Evolutionary conservation across 2,329 filamentous ascomycete species (phyloP).

Genomic region (Trichoderma arundinaceum): DNA sequence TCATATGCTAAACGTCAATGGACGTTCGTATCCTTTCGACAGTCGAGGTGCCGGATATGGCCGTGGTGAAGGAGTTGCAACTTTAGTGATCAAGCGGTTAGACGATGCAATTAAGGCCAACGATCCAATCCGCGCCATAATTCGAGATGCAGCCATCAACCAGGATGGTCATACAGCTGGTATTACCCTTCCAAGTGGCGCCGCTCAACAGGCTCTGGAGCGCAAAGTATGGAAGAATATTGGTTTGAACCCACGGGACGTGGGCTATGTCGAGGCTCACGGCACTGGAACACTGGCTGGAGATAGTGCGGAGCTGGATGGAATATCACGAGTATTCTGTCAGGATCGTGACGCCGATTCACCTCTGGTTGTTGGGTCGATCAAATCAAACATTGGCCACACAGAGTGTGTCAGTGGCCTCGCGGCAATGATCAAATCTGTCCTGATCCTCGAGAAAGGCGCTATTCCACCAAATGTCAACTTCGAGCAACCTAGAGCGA

Average conservation of each 20-base stretch:
- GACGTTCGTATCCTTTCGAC: slow-evolving; percentile 38
- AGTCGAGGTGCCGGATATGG: slow-evolving; percentile 55
- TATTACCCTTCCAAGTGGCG: slow-evolving; percentile 48
- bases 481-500: slow-evolving; percentile 30
- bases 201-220: slow-evolving; percentile 44
- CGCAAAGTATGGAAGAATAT: slow-evolving; percentile 40
- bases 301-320: slow-evolving; percentile 33
- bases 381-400: slow-evolving; percentile 41
- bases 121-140: slow-evolving; percentile 54
- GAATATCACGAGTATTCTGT: slow-evolving; percentile 33
- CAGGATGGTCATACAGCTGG: slow-evolving; percentile 50
- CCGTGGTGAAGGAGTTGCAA: slow-evolving; percentile 60
- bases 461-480: slow-evolving; percentile 33
- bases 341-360: slow-evolving; percentile 2
- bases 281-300: slow-evolving; percentile 34
- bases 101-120: slow-evolving; percentile 55
- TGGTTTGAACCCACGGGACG: slow-evolving; percentile 36
- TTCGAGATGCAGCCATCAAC: slow-evolving; percentile 37
- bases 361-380: slow-evolving; percentile 30
- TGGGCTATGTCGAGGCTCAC: slow-evolving; percentile 38
- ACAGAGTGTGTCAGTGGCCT: slow-evolving; percentile 34
- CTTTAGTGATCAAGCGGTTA: slow-evolving; percentile 59
- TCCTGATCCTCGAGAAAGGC: slow-evolving; percentile 32
- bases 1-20: neutral
- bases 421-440: slow-evolving; percentile 32